phyloP scores from a whole-genome alignment of 176 grass and related monocot species.

The Aegilops tauschii region DNA sequence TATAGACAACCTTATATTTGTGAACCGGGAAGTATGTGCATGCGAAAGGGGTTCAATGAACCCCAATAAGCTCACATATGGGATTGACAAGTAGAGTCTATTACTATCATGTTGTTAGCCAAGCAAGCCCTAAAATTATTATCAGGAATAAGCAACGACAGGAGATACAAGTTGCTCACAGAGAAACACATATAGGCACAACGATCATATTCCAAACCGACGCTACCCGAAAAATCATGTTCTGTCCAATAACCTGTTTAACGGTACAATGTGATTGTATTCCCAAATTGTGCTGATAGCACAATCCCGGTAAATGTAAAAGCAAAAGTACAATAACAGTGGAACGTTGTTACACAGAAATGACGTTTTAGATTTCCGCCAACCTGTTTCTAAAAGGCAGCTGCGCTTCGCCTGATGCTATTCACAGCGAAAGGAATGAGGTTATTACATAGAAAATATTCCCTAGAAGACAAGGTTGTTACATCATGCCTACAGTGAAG shows the following conservation, averaged over 20 bases:
- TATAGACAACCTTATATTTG: no score
- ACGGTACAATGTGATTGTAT: background rate
- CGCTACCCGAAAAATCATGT: background rate
- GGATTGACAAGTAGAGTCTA: no score
- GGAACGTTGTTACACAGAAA: background rate
- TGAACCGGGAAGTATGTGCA: no score
- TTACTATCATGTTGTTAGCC: background rate
- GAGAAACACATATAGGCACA: background rate
- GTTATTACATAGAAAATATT: constrained; percentile 8
- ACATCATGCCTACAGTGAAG: background rate
- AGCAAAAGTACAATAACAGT: background rate
- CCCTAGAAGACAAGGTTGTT: background rate
- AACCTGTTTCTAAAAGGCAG: background rate
- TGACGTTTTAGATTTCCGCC: background rate
- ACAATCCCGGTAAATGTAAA: background rate
- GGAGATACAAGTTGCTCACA: background rate
- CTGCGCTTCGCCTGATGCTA: background rate
- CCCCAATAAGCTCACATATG: no score
- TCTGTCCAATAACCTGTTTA: background rate
- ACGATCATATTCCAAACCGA: background rate
- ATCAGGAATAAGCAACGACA: background rate
- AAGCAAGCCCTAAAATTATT: background rate
- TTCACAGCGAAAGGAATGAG: background rate
- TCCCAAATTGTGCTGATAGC: background rate
- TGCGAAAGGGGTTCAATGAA: no score